These are phyloP conservation scores for Onygenales sp. DNA, from an alignment of 2,329 filamentous ascomycete genomes.

Conservation along the genomic window DNA sequence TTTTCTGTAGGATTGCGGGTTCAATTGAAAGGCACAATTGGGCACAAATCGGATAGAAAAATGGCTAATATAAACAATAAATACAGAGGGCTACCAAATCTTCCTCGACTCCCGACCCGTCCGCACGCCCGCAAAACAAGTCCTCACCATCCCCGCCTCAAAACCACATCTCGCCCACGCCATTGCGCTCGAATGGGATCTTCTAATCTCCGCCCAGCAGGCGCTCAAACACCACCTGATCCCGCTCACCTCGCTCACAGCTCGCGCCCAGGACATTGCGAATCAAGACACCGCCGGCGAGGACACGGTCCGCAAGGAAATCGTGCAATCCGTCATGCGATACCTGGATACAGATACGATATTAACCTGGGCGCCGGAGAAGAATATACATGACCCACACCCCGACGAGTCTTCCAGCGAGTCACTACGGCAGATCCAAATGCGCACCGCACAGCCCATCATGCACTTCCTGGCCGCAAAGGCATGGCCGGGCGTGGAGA, in stretches of 20 bases:
- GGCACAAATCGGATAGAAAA: not conserved
- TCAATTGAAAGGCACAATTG: not conserved
- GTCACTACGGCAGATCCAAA: constrained; percentile 64
- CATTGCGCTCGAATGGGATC: constrained; percentile 89
- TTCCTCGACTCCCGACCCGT: constrained; percentile 71
- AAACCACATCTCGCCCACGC: constrained; percentile 78
- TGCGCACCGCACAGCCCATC: constrained; percentile 58
- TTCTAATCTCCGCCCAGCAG: constrained; percentile 70
- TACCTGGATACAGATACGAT: constrained; percentile 90
- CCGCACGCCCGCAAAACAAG: constrained; percentile 62
- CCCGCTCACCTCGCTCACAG: constrained; percentile 75
- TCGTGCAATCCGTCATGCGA: constrained; percentile 62
- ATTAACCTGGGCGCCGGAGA: constrained; percentile 73
- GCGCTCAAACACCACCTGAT: constrained; percentile 80
- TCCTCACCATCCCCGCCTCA: constrained; percentile 60
- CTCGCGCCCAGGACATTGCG: constrained; percentile 72
- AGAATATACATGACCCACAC: constrained; percentile 37
- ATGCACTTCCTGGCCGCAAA: constrained; percentile 59
- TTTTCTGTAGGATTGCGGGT: not conserved
- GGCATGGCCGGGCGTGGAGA: constrained; percentile 76
- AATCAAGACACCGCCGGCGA: constrained; percentile 52
- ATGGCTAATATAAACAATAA: not conserved
- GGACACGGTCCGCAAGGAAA: constrained; percentile 48
- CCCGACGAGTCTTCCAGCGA: constrained; percentile 20
- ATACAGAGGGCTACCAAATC: constrained; percentile 48